Evolutionary conservation across 208 protist genomes (phyloP).

Genomic region (Crithidia sp.): DNA sequence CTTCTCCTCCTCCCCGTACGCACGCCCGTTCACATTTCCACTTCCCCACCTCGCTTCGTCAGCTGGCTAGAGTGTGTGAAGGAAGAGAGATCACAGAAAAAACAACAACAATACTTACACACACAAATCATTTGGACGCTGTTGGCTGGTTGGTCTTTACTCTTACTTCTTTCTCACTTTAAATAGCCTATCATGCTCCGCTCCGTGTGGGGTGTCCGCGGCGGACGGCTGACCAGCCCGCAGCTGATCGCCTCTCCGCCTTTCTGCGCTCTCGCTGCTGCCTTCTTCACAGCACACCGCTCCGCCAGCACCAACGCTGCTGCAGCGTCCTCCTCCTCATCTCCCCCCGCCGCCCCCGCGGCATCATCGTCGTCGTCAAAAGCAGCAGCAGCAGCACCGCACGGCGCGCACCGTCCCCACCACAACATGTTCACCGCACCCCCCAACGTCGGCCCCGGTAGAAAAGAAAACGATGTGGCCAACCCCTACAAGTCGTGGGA

Average conservation of each 20-base stretch:
- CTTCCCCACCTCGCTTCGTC: too few relatives aligned
- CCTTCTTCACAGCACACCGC: neutral
- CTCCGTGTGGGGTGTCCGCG: conserved; percentile 3
- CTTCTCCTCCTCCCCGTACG: too few relatives aligned
- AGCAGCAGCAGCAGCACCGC: neutral
- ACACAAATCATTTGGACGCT: neutral
- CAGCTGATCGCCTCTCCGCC: neutral
- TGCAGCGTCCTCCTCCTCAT: neutral
- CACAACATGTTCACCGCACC: conserved; percentile 51
- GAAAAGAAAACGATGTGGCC: conserved; percentile 50
- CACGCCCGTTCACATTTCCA: too few relatives aligned
- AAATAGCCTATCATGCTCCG: conserved; percentile 5
- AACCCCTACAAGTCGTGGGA: conserved; percentile 91
- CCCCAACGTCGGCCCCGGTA: conserved; percentile 50
- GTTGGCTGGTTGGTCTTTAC: neutral
- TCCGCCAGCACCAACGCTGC: neutral
- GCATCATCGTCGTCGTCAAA: too few relatives aligned
- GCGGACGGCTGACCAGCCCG: neutral
- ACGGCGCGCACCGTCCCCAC: neutral
- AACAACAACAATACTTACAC: neutral
- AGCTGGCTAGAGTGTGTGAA: too few relatives aligned
- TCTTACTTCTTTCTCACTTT: neutral
- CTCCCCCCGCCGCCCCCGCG: neutral
- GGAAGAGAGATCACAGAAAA: too few relatives aligned
- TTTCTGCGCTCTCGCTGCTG: neutral